Conservation (phyloP, 192 early-diverging fungal genomes). For the Allomyces macrogynus region DNA sequence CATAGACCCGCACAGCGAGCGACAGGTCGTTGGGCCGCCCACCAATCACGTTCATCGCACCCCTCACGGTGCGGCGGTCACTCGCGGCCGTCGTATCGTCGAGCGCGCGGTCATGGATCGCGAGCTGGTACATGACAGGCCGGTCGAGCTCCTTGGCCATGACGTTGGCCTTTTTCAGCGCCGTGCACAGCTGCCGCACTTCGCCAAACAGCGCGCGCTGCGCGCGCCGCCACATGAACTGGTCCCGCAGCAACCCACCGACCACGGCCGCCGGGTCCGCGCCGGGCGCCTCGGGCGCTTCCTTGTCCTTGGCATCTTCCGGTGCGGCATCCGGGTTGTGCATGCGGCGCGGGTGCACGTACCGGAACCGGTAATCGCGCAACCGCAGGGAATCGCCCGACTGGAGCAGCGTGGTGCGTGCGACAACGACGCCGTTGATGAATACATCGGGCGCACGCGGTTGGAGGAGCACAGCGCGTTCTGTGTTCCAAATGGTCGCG, state of each 20-base stretch:
- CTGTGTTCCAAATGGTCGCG: slow-evolving; percentile 39
- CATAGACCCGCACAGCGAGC: slow-evolving; percentile 7
- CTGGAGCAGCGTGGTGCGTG: neutral
- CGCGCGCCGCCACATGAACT: slow-evolving; percentile 20
- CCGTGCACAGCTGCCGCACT: slow-evolving; percentile 41
- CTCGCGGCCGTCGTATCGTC: neutral
- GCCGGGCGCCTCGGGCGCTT: neutral
- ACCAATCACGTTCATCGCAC: too few species aligned
- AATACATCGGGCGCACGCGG: slow-evolving; percentile 12
- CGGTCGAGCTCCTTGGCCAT: slow-evolving; percentile 66
- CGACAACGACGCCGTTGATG: neutral
- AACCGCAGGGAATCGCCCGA: neutral
- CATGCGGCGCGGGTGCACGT: neutral
- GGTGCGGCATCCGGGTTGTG: neutral
- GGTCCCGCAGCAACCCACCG: slow-evolving; percentile 8
- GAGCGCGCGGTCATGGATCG: slow-evolving; percentile 13
- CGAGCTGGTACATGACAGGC: slow-evolving; percentile 64
- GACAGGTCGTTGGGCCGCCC: too few species aligned
- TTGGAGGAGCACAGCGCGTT: slow-evolving; percentile 33
- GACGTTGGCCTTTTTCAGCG: slow-evolving; percentile 80
- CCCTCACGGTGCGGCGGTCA: slow-evolving; percentile 13
- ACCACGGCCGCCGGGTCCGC: slow-evolving; percentile 3
- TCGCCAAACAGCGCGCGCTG: slow-evolving; percentile 41
- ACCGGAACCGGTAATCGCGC: neutral
- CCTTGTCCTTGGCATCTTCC: neutral